Percentiles rank a stretch among this genome's conserved stretches.
These are phyloP conservation scores for Naganishia onofrii DNA, from an alignment of 768 basidiomycete genomes.

Conservation along the genomic window DNA sequence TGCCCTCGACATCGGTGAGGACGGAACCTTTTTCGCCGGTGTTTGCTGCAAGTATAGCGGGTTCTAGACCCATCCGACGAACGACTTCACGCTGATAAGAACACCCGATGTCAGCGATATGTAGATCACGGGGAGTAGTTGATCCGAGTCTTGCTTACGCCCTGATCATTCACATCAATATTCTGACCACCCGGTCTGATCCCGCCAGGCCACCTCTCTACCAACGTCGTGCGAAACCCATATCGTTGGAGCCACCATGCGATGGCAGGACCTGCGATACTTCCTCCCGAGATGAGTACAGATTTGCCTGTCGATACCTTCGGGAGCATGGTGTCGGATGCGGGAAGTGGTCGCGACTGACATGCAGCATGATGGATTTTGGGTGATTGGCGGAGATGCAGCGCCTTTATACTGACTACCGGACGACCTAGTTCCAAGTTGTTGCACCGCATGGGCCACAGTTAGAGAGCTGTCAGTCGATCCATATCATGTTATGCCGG, in stretches of 20 bases:
- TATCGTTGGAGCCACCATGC: conserved; percentile 39
- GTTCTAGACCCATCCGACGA: conserved; percentile 37
- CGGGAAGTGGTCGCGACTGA: too few species aligned
- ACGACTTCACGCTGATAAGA: conserved; percentile 30
- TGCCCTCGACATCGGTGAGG: conserved; percentile 34
- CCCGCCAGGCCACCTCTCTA: conserved; percentile 36
- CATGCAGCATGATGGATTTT: too few species aligned
- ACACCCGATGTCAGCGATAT: neutral
- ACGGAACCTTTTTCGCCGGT: conserved; percentile 39
- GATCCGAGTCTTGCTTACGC: conserved; percentile 7
- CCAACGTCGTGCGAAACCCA: conserved; percentile 36
- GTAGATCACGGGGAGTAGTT: neutral
- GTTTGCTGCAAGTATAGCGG: conserved; percentile 23
- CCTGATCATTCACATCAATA: conserved; percentile 39
- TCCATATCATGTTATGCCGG: too few species aligned
- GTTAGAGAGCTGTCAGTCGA: too few species aligned
- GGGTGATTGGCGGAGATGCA: too few species aligned
- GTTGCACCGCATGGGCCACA: too few species aligned
- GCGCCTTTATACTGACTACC: too few species aligned
- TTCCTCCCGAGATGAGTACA: conserved; percentile 41
- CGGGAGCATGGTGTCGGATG: too few species aligned
- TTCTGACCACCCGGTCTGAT: conserved; percentile 41
- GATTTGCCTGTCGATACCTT: neutral
- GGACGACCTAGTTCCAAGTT: too few species aligned
- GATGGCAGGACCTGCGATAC: conserved; percentile 44